phyloP scores from a whole-genome alignment of 1,284 basidiomycete genomes.

The Cryptococcus sp. region DNA sequence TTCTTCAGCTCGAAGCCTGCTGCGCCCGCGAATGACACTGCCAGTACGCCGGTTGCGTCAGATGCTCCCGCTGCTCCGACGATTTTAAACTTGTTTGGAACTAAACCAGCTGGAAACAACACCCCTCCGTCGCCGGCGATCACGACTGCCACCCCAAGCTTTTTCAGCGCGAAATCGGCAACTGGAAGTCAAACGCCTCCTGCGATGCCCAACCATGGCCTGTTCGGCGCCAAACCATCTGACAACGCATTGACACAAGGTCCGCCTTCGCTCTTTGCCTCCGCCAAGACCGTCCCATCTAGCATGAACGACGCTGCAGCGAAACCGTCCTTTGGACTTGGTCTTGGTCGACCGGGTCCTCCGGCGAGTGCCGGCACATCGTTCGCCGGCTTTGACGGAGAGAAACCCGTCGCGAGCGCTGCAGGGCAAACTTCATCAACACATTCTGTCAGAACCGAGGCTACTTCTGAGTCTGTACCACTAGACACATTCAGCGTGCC shows the following conservation, averaged over 20 bases:
- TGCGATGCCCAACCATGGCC: conserved; percentile 1
- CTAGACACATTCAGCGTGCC: conserved; percentile 19
- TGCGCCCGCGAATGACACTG: background rate
- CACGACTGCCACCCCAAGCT: conserved; percentile 12
- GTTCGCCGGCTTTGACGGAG: too few species aligned
- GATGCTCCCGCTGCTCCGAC: background rate
- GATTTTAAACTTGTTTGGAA: conserved; percentile 8
- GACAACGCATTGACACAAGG: conserved; percentile 7
- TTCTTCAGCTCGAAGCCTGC: conserved; percentile 1
- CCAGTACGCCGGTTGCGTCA: conserved; percentile 1
- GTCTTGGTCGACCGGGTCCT: conserved; percentile 15
- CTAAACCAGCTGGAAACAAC: background rate
- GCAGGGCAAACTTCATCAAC: background rate
- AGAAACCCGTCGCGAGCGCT: too few species aligned
- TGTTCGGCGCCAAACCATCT: conserved; percentile 2
- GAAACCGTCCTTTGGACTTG: conserved; percentile 21
- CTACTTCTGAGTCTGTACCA: background rate
- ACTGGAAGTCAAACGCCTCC: background rate
- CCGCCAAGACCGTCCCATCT: conserved; percentile 9
- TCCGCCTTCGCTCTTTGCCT: conserved; percentile 5
- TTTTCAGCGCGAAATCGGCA: conserved; percentile 7
- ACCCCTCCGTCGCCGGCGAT: conserved; percentile 1
- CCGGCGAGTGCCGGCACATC: background rate
- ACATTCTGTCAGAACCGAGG: conserved; percentile 1
- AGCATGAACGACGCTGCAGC: background rate